Conservation (phyloP, 805 yeast genomes). For the Wickerhamiella shivajii region DNA sequence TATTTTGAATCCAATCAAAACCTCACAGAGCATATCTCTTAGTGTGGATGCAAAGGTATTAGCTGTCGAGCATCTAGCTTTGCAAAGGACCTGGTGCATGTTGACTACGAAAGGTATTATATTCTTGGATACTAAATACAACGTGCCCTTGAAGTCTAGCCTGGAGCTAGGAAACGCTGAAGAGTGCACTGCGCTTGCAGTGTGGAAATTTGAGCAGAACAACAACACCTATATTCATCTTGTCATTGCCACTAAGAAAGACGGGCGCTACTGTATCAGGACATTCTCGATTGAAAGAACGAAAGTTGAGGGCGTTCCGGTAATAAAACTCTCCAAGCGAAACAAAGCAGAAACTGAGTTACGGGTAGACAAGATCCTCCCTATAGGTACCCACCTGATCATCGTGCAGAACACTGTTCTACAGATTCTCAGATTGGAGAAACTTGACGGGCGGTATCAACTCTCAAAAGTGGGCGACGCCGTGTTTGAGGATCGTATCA, state of each 20-base stretch:
- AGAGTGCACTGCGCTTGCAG: not conserved
- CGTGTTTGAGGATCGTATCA: conserved; percentile 1
- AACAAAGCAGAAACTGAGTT: not conserved
- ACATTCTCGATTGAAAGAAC: conserved; percentile 2
- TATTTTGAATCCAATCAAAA: not conserved
- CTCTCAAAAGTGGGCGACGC: not conserved
- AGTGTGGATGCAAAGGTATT: not conserved
- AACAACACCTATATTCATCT: conserved; percentile 2
- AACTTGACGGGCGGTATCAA: not conserved
- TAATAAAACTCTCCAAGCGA: too few relatives aligned
- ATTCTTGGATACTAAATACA: conserved; percentile 5
- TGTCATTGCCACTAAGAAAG: not conserved
- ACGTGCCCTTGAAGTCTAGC: not conserved
- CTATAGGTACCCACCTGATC: not conserved
- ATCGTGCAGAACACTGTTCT: not conserved
- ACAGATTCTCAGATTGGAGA: not conserved
- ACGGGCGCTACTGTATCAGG: not conserved
- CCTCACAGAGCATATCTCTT: not conserved
- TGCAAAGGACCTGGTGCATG: conserved; percentile 1
- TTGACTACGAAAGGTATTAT: not conserved
- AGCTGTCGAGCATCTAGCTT: not conserved
- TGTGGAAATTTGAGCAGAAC: conserved; percentile 2
- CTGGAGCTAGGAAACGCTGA: not conserved
- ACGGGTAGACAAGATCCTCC: not conserved
- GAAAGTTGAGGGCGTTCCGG: not conserved